These are phyloP conservation scores for Globisporangium echinulatum DNA, from an alignment of 352 stramenopile species.

Conservation along the genomic window DNA sequence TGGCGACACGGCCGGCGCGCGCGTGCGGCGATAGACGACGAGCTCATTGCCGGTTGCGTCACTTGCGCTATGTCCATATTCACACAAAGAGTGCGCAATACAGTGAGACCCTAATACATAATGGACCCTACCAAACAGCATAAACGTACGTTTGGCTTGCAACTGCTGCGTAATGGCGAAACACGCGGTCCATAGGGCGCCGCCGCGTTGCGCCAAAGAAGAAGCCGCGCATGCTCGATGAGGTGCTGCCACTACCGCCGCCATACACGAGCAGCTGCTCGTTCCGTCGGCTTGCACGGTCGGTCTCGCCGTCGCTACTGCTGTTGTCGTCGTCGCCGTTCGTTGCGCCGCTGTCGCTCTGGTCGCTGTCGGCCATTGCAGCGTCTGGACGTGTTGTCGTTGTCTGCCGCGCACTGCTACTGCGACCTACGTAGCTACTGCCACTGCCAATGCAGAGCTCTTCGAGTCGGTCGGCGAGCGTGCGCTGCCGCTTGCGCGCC, in stretches of 20 bases:
- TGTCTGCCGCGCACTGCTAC: conserved; percentile 12
- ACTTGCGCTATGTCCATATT: background rate
- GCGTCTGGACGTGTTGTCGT: too few relatives aligned
- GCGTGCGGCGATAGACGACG: conserved; percentile 25
- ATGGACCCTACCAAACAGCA: too few relatives aligned
- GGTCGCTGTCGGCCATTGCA: conserved; percentile 13
- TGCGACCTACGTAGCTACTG: conserved; percentile 5
- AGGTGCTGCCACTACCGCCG: too few relatives aligned
- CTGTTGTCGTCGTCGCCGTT: conserved; percentile 14
- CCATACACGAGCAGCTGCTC: conserved; percentile 36
- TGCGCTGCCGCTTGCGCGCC: conserved; percentile 50
- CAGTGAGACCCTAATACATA: too few relatives aligned
- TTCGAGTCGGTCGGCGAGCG: conserved; percentile 57
- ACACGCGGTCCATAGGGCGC: conserved; percentile 53
- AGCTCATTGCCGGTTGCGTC: conserved; percentile 25
- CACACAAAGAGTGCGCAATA: background rate
- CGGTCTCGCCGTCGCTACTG: conserved; percentile 6
- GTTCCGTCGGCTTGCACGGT: too few relatives aligned
- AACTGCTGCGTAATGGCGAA: conserved; percentile 56
- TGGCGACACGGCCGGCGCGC: conserved; percentile 5
- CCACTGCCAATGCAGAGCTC: conserved; percentile 35
- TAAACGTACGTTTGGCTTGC: conserved; percentile 25
- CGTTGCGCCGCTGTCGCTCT: conserved; percentile 15
- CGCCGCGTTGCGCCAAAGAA: conserved; percentile 38
- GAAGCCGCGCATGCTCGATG: conserved; percentile 32